Percentiles rank a stretch among this genome's conserved stretches.
Conservation (phyloP, 129 eudicot genomes). For the Arctium lappa region DNA sequence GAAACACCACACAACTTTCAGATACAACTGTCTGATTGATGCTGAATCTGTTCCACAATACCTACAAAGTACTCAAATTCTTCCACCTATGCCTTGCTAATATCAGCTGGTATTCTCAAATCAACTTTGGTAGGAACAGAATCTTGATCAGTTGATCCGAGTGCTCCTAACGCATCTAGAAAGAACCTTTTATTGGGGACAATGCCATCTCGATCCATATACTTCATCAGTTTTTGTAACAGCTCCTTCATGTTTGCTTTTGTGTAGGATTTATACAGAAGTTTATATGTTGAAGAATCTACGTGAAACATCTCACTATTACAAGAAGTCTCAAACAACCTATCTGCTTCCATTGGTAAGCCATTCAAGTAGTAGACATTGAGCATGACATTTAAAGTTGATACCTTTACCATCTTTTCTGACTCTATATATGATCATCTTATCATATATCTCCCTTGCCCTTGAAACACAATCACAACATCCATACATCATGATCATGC, state of each 20-base stretch:
- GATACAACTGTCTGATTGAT: not conserved
- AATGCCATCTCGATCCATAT: slow-evolving; percentile 84
- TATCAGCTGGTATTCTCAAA: not conserved
- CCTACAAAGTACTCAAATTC: no score
- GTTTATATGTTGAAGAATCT: slow-evolving; percentile 76
- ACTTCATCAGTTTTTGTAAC: slow-evolving; percentile 47
- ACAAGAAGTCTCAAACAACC: slow-evolving; percentile 56
- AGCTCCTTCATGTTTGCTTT: slow-evolving; percentile 70
- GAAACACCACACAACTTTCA: not conserved
- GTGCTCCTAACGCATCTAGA: slow-evolving; percentile 72
- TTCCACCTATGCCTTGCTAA: slow-evolving; percentile 8
- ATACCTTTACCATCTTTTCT: slow-evolving; percentile 50
- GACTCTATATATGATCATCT: slow-evolving; percentile 31
- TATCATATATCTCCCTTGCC: slow-evolving; percentile 73
- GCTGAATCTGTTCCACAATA: not conserved
- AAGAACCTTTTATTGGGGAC: slow-evolving; percentile 79
- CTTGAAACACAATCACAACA: slow-evolving; percentile 65
- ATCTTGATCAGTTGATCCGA: slow-evolving; percentile 41
- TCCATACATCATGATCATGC: slow-evolving; percentile 83
- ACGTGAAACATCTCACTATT: slow-evolving; percentile 30
- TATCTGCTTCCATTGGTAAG: slow-evolving; percentile 70
- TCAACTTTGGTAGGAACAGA: slow-evolving; percentile 8
- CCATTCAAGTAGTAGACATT: slow-evolving; percentile 74
- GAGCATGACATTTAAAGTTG: slow-evolving; percentile 87
- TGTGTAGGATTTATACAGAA: slow-evolving; percentile 81